A percentile compares a stretch with the other conserved stretches of the same genome.
These are phyloP conservation scores for Candida michaelii DNA, from an alignment of 805 yeast species.

Conservation along the genomic window DNA sequence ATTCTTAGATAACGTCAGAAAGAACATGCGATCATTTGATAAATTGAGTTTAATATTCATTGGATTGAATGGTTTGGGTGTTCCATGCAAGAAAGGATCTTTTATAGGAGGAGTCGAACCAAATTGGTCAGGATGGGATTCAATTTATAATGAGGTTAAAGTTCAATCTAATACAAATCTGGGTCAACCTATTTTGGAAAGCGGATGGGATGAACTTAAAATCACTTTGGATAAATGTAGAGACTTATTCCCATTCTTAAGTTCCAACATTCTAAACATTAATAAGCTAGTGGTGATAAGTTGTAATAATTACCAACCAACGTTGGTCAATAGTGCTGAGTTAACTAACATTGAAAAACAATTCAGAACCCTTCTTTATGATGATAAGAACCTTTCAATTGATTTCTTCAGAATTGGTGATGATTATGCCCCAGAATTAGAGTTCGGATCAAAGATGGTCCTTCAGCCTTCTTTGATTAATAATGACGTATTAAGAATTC, in stretches of 20 bases:
- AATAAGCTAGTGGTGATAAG: constrained; percentile 18
- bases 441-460: constrained; percentile 13
- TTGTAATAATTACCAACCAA: constrained; percentile 13
- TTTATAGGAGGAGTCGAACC: constrained; percentile 47
- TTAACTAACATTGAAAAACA: constrained; percentile 11
- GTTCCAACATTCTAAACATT: constrained; percentile 10
- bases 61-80: constrained; percentile 46
- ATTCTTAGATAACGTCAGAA: constrained; percentile 25
- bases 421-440: constrained; percentile 17
- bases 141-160: constrained; percentile 37
- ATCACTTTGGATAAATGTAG: constrained; percentile 27
- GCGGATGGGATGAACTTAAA: constrained; percentile 22
- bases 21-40: constrained; percentile 36
- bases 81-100: constrained; percentile 36
- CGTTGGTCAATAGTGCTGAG: constrained; percentile 1
- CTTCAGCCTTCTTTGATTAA: constrained; percentile 12
- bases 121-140: constrained; percentile 51
- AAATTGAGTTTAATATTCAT: constrained; percentile 47
- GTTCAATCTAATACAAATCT: constrained; percentile 21
- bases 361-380: constrained; percentile 13
- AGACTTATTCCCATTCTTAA: constrained; percentile 26
- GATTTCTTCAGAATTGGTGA: constrained; percentile 25
- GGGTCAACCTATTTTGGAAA: constrained; percentile 15
- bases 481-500: constrained; percentile 16
- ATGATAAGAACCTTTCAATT: constrained; percentile 22